Conservation (phyloP, 208 protist species). For the Trypanosoma theileri region DNA sequence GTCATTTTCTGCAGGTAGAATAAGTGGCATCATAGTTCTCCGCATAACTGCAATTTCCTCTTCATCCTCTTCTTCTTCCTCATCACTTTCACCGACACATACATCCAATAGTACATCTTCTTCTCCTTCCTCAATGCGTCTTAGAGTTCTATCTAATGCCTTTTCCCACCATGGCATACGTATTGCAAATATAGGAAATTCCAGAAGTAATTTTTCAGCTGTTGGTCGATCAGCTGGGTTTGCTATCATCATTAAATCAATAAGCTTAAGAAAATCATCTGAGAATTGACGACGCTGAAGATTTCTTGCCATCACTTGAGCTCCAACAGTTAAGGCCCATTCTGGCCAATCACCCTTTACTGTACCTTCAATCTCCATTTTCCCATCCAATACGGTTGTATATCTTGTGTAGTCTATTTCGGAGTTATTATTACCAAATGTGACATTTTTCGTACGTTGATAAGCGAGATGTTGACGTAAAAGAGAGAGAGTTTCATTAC, state of each 20-base stretch:
- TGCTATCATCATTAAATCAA: conserved; percentile 52
- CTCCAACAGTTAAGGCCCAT: conserved; percentile 11
- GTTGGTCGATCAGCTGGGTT: conserved; percentile 53
- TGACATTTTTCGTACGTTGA: conserved; percentile 2
- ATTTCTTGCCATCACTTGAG: conserved; percentile 19
- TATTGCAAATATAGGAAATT: conserved; percentile 43
- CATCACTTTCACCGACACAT: conserved; percentile 28
- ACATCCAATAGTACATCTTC: conserved; percentile 28
- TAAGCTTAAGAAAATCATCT: conserved; percentile 29
- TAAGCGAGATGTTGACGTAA: not conserved
- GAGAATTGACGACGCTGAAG: conserved; percentile 12
- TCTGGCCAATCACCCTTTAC: conserved; percentile 2
- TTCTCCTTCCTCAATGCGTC: conserved; percentile 11
- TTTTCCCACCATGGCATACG: conserved; percentile 32
- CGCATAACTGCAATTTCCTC: conserved; percentile 18
- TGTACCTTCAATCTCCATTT: not conserved
- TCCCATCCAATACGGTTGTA: conserved; percentile 4
- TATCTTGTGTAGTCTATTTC: conserved; percentile 11
- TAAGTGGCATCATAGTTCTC: conserved; percentile 21
- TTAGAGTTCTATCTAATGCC: conserved; percentile 2
- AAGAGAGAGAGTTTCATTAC: not conserved
- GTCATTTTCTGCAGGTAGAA: conserved; percentile 20
- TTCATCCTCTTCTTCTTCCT: conserved; percentile 30
- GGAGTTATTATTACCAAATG: not conserved
- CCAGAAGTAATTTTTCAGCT: conserved; percentile 49